These are phyloP conservation scores for Tirmania nivea DNA, from an alignment of 495 filamentous ascomycete species.

Conservation along the genomic window DNA sequence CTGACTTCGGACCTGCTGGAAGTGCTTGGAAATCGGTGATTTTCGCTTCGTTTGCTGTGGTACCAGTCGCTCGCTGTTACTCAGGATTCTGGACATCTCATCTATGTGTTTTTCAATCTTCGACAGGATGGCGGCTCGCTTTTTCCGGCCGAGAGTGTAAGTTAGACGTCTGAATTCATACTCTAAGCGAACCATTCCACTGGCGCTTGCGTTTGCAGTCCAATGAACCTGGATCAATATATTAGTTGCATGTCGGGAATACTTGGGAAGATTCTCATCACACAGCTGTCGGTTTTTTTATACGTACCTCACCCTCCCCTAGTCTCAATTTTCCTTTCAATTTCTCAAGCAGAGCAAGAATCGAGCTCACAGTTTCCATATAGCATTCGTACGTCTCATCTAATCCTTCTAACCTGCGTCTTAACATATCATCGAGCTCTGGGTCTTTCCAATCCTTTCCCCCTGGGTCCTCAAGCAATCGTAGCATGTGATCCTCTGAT, in stretches of 20 bases:
- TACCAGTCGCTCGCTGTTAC: background rate
- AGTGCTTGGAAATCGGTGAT: background rate
- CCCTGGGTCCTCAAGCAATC: constrained; percentile 4
- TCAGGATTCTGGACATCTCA: constrained; percentile 5
- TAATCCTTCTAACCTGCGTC: background rate
- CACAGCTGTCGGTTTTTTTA: no score
- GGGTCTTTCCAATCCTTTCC: constrained; percentile 6
- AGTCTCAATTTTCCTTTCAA: background rate
- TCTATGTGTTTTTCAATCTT: background rate
- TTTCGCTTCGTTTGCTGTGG: background rate
- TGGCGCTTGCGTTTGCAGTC: no score
- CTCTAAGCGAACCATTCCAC: no score
- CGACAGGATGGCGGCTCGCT: background rate
- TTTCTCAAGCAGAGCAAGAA: background rate
- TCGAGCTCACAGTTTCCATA: constrained; percentile 5
- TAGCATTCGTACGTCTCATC: constrained; percentile 7
- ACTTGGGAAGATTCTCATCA: no score
- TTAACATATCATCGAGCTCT: background rate
- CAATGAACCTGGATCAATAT: no score
- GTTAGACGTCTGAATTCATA: background rate
- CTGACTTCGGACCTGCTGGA: background rate
- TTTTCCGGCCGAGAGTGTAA: background rate
- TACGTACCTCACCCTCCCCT: no score
- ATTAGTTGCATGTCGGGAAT: no score
- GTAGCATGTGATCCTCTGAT: background rate